These are phyloP conservation scores for Oryza brachyantha DNA, from an alignment of 176 grass and related monocot species.

Conservation along the genomic window DNA sequence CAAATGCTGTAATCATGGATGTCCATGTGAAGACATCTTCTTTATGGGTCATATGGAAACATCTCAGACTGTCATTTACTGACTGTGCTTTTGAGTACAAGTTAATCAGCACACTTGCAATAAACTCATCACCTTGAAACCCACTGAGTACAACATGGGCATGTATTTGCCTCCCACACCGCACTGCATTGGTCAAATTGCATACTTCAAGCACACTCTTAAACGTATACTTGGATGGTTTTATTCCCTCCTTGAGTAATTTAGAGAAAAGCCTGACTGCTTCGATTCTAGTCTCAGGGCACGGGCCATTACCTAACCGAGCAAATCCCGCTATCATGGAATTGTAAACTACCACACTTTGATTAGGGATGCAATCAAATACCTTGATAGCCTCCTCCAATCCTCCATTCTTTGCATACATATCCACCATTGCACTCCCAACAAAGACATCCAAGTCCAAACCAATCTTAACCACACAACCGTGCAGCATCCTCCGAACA, in stretches of 20 bases:
- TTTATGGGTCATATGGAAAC: slow-evolving; percentile 54
- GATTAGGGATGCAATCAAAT: slow-evolving; percentile 61
- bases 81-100: slow-evolving; percentile 52
- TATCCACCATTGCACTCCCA: slow-evolving; percentile 65
- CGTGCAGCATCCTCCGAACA: slow-evolving; percentile 64
- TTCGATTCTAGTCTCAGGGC: slow-evolving; percentile 39
- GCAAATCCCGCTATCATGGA: slow-evolving; percentile 84
- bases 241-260: slow-evolving; percentile 59
- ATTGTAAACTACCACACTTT: slow-evolving; percentile 64
- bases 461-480: slow-evolving; percentile 72
- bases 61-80: slow-evolving; percentile 54
- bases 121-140: slow-evolving; percentile 59
- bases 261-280: slow-evolving; percentile 55
- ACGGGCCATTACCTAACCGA: slow-evolving; percentile 60
- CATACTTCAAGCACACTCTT: slow-evolving; percentile 77
- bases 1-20: slow-evolving; percentile 68
- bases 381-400: slow-evolving; percentile 80
- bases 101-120: slow-evolving; percentile 56
- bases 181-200: slow-evolving; percentile 41
- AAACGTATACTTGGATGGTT: slow-evolving; percentile 60
- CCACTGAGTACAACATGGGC: slow-evolving; percentile 56
- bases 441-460: slow-evolving; percentile 77
- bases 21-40: slow-evolving; percentile 52
- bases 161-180: slow-evolving; percentile 74
- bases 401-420: slow-evolving; percentile 80